Conservation (phyloP, 768 basidiomycete genomes). For the Russula ochroleuca region DNA sequence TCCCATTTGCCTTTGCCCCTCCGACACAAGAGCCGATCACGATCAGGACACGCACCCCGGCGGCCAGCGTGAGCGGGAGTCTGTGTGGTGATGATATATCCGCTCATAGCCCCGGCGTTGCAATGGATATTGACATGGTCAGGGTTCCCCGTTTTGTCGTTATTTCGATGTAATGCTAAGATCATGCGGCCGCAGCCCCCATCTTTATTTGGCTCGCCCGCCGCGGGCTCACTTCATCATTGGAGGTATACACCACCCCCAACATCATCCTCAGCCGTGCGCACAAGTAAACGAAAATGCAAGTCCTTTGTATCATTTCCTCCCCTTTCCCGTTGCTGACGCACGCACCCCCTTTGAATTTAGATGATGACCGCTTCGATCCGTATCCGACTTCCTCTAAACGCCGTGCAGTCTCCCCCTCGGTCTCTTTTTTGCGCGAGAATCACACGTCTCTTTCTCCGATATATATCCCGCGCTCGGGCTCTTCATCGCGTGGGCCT, state of each 20-base stretch:
- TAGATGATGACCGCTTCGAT: conserved; percentile 82
- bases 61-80: conserved; percentile 63
- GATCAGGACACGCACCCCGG: conserved; percentile 56
- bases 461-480: conserved; percentile 48
- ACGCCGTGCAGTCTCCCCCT: conserved; percentile 79
- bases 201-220: conserved; percentile 59
- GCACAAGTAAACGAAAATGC: conserved; percentile 82
- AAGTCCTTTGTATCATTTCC: conserved; percentile 29
- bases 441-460: conserved; percentile 48
- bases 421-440: conserved; percentile 63
- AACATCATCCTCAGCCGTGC: conserved; percentile 59
- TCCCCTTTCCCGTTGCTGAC: conserved; percentile 7
- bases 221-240: conserved; percentile 47
- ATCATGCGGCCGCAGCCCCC: conserved; percentile 43
- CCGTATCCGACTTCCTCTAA: conserved; percentile 76
- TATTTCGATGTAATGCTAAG: conserved; percentile 24
- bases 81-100: conserved; percentile 71
- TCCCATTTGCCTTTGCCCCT: conserved; percentile 51
- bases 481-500: conserved; percentile 37
- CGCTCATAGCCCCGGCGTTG: conserved; percentile 58
- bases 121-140: conserved; percentile 66
- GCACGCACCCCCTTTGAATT: background rate
- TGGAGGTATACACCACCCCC: conserved; percentile 85
- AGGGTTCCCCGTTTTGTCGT: conserved; percentile 30
- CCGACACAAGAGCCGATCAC: conserved; percentile 53